These are phyloP conservation scores for Eucalyptus cloeziana DNA, from an alignment of 345 rosid species.

Conservation along the genomic window DNA sequence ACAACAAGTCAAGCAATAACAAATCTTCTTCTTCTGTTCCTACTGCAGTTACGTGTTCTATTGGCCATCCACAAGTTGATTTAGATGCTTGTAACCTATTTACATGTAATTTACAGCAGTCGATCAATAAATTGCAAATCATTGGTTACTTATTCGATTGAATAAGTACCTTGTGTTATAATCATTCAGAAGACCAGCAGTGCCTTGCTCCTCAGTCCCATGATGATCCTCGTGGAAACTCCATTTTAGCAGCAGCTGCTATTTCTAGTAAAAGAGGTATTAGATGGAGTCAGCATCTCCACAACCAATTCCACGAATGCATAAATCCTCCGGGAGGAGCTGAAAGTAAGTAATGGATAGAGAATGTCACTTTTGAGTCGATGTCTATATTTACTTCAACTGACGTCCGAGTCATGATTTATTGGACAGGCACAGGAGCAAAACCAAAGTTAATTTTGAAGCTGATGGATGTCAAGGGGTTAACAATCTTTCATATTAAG, in stretches of 20 bases:
- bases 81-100: background rate
- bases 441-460: conserved; percentile 21
- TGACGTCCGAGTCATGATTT: background rate
- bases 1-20: background rate
- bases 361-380: background rate
- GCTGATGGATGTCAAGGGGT: conserved; percentile 5
- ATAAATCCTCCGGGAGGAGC: conserved; percentile 14
- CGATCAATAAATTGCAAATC: background rate
- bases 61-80: background rate
- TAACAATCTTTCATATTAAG: conserved; percentile 16
- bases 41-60: background rate
- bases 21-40: background rate
- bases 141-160: background rate
- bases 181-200: background rate
- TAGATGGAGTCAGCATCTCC: conserved; percentile 22
- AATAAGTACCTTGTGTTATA: background rate
- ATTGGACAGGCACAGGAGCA: conserved; percentile 5
- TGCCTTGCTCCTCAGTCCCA: background rate
- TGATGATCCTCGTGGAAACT: background rate
- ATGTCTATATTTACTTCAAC: background rate
- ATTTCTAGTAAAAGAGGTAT: conserved; percentile 1
- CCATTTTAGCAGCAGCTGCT: background rate
- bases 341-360: conserved; percentile 1
- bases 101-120: background rate
- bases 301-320: conserved; percentile 15